Conservation (phyloP, 2,329 filamentous ascomycete species). For the Fusarium graminum region DNA sequence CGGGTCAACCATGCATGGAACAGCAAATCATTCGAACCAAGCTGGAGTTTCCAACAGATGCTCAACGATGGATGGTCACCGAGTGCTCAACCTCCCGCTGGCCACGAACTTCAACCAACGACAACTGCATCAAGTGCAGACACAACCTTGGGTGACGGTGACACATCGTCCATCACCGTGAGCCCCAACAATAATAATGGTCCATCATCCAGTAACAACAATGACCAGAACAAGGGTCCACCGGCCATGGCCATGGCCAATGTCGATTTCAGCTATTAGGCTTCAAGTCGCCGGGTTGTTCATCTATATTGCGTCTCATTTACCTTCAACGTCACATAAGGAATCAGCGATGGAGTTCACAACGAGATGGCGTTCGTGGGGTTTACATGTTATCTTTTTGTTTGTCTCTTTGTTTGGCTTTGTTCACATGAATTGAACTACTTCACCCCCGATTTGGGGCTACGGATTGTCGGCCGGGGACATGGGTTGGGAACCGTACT, state of each 20-base stretch:
- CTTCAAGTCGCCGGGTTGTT: constrained; percentile 34
- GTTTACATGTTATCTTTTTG: constrained; percentile 37
- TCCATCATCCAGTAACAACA: constrained; percentile 50
- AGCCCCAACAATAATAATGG: constrained; percentile 51
- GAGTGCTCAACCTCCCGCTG: constrained; percentile 64
- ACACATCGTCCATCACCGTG: constrained; percentile 58
- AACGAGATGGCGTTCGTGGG: constrained; percentile 47
- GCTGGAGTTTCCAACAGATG: constrained; percentile 77
- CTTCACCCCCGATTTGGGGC: constrained; percentile 31
- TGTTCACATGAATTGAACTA: constrained; percentile 31
- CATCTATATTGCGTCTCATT: constrained; percentile 49
- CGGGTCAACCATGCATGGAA: constrained; percentile 78
- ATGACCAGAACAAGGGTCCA: constrained; percentile 63
- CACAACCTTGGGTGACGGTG: constrained; percentile 56
- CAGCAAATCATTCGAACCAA: constrained; percentile 74
- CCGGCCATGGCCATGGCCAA: constrained; percentile 70
- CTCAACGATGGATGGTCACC: constrained; percentile 71
- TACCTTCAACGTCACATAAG: constrained; percentile 48
- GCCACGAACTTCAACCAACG: constrained; percentile 65
- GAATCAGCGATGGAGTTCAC: constrained; percentile 54
- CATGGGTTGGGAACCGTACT: constrained; percentile 42
- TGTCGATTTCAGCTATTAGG: constrained; percentile 73
- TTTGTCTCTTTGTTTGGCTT: constrained; percentile 29
- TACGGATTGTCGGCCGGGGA: constrained; percentile 32
- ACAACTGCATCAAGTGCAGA: constrained; percentile 60